Base-by-base conservation (phyloP, 2,329 filamentous ascomycete species). In the Elsinoe perseae region DNA sequence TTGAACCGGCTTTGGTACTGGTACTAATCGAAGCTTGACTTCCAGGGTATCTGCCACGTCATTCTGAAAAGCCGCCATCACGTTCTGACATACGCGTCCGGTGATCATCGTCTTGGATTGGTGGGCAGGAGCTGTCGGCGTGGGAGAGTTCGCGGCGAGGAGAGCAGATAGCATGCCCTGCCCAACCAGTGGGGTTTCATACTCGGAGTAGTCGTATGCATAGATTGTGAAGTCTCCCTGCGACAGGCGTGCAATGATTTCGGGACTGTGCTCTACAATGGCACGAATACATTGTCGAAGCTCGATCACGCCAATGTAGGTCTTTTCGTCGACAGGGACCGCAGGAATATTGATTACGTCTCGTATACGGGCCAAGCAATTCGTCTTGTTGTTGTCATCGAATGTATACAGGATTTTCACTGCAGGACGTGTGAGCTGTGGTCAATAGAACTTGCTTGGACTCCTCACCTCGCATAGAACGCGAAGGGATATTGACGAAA, bases 351-450 rank as follows among this genome's bases (percentile, higher is more conserved):
- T 80, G 57, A 95, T 77, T 14, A 86, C 79, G 58, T 92, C 85
- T 16, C 89, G 86, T 77, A 89, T 86, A 65, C 92, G 82, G 58
- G 92, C 91, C 50, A 98, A 79, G 71, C 90, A 96, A 68, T 92
- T 91, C 61, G 89, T 85, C 72, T 90, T 90, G 73, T 83, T 86
- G 63, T 92, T 85, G 67, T 85, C 84, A 70, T 97, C 91, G 73
- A 97, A 96, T 28, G 90, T 95, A 73, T 97, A 98, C 59, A 95
- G 84, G 50, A 97, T 87, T 78, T 97, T 97, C 72, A 97, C 91
- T 95, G 59, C 54, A 42, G 50, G 30, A 28, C 3, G 20, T 14
- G 46, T 61, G 18, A 61, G 59, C 53, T 36, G 7, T 32, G 30
- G 27, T 43, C 20, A 32, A 10, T 16, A 40, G 34, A 18, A 50